Evolutionary conservation across 768 basidiomycete genomes (phyloP).

Genomic region (Imleria badia): DNA sequence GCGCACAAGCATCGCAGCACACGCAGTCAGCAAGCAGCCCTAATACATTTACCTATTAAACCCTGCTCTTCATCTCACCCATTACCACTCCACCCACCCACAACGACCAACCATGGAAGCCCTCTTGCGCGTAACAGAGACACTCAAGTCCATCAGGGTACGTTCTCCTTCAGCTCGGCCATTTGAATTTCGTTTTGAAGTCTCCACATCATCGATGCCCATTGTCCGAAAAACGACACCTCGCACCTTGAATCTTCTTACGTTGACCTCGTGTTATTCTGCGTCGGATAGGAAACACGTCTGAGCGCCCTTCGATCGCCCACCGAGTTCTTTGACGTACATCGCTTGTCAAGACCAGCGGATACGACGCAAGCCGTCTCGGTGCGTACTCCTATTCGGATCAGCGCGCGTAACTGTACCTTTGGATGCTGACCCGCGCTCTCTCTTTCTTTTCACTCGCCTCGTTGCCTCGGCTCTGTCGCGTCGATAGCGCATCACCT

Average conservation of each 20-base stretch:
- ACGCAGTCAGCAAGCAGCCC: not conserved
- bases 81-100: no score
- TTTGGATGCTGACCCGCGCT: not conserved
- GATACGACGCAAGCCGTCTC: conserved; percentile 79
- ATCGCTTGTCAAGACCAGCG: conserved; percentile 80
- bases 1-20: not conserved
- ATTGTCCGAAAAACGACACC: no score
- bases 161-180: not conserved
- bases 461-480: not conserved
- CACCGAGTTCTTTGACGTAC: conserved; percentile 79
- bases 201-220: no score
- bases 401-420: not conserved
- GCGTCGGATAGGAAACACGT: conserved; percentile 2
- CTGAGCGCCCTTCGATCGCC: conserved; percentile 71
- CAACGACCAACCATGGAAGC: conserved; percentile 52
- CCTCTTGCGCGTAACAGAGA: conserved; percentile 63
- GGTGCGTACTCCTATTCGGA: conserved; percentile 40
- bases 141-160: conserved; percentile 69
- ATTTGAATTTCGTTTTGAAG: no score
- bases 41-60: no score
- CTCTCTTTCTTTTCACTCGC: not conserved
- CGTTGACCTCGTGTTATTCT: no score
- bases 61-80: no score
- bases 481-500: conserved; percentile 73
- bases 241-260: no score